Evolutionary conservation across 805 yeast genomes (phyloP).

Genomic region (Debaryomyces hansenii): DNA sequence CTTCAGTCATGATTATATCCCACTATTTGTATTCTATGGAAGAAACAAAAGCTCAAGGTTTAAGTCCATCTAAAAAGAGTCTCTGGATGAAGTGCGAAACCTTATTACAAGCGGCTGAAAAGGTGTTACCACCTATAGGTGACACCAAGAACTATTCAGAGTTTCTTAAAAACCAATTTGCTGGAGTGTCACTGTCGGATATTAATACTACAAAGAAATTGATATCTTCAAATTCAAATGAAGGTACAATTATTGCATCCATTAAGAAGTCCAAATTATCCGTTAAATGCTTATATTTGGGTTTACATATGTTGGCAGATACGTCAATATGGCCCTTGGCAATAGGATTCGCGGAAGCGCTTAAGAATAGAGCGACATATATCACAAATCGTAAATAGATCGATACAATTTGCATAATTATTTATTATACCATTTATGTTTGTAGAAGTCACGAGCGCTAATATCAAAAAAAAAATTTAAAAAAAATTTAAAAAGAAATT

Average conservation of each 20-base stretch:
- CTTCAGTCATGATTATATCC: slow-evolving; percentile 60
- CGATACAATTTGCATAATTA: background rate
- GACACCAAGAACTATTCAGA: slow-evolving; percentile 57
- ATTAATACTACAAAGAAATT: slow-evolving; percentile 45
- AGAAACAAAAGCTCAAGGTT: slow-evolving; percentile 11
- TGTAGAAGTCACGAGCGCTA: background rate
- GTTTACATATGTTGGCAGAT: slow-evolving; percentile 76
- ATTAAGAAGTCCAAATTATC: slow-evolving; percentile 53
- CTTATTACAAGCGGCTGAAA: slow-evolving; percentile 60
- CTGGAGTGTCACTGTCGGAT: slow-evolving; percentile 46
- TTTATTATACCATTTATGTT: background rate
- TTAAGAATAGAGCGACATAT: slow-evolving; percentile 52
- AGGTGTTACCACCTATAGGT: slow-evolving; percentile 52
- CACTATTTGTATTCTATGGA: slow-evolving; percentile 63
- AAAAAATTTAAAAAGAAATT: background rate
- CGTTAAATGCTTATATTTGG: slow-evolving; percentile 60
- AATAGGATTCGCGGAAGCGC: slow-evolving; percentile 74
- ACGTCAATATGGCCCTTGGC: slow-evolving; percentile 89
- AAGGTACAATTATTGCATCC: slow-evolving; percentile 43
- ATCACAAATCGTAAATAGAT: slow-evolving; percentile 5
- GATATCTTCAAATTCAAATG: slow-evolving; percentile 39
- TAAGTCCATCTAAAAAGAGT: slow-evolving; percentile 56
- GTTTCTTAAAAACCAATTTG: slow-evolving; percentile 55
- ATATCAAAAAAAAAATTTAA: background rate
- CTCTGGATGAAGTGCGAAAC: slow-evolving; percentile 61